A percentile compares a stretch with the other conserved stretches of the same genome.
These are phyloP conservation scores for Linum lewisii DNA, from an alignment of 345 rosid genomes.

Conservation along the genomic window DNA sequence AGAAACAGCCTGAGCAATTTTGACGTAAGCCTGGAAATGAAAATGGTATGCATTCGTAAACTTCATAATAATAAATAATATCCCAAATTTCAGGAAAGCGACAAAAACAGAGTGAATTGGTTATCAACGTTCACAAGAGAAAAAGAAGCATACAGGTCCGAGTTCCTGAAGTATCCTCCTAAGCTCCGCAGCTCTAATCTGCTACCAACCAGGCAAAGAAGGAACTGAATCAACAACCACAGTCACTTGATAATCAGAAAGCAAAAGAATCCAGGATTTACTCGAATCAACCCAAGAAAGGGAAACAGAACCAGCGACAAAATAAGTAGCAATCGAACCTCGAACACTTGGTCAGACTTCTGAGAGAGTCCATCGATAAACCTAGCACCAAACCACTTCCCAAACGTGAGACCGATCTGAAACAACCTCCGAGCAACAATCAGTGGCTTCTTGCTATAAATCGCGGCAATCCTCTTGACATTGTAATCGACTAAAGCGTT, in stretches of 20 bases:
- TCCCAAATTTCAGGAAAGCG: neutral
- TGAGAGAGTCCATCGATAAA: slow-evolving; percentile 48
- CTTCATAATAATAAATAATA: too few species aligned
- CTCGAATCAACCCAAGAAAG: neutral
- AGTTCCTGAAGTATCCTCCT: slow-evolving; percentile 69
- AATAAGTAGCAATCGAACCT: slow-evolving; percentile 30
- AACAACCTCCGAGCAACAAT: slow-evolving; percentile 57
- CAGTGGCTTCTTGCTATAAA: slow-evolving; percentile 62
- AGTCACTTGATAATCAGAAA: neutral
- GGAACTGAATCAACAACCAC: neutral
- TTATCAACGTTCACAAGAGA: neutral
- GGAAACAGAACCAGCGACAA: neutral
- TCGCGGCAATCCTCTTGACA: slow-evolving; percentile 30
- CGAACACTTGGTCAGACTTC: slow-evolving; percentile 64
- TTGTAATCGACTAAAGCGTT: slow-evolving; percentile 52
- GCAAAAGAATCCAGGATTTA: neutral
- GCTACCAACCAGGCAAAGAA: slow-evolving; percentile 9
- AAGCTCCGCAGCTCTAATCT: slow-evolving; percentile 90
- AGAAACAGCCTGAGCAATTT: slow-evolving; percentile 91
- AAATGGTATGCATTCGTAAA: neutral
- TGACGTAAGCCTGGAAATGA: slow-evolving; percentile 64
- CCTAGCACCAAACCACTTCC: slow-evolving; percentile 66
- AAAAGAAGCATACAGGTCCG: slow-evolving; percentile 60
- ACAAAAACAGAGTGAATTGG: neutral
- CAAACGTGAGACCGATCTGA: slow-evolving; percentile 63